These are phyloP conservation scores for Aspergillus glaucus DNA, from an alignment of 2,329 filamentous ascomycete species.

Conservation along the genomic window DNA sequence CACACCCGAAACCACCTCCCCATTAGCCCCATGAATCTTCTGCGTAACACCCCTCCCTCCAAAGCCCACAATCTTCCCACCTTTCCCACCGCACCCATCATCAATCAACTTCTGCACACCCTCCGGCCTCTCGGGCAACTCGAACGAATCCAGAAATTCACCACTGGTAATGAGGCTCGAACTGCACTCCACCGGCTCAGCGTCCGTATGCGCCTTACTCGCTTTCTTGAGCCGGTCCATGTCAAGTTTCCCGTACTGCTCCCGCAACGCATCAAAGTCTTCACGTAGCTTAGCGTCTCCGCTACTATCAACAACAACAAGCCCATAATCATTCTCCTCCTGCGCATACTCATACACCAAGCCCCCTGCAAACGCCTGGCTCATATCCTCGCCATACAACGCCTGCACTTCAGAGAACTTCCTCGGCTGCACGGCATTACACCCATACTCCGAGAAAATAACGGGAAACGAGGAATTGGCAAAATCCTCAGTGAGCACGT, in stretches of 20 bases:
- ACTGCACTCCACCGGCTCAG: conserved; percentile 59
- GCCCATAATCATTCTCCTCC: conserved; percentile 44
- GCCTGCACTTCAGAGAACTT: conserved; percentile 56
- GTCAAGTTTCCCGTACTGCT: conserved; percentile 69
- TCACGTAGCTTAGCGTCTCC: conserved; percentile 52
- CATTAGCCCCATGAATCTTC: conserved; percentile 52
- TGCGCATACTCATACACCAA: conserved; percentile 47
- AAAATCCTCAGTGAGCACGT: conserved; percentile 55
- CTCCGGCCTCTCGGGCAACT: conserved; percentile 61
- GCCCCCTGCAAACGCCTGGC: conserved; percentile 52
- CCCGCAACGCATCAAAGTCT: conserved; percentile 69
- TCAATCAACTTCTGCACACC: conserved; percentile 68
- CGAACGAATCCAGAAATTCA: conserved; percentile 73
- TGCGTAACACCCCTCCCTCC: conserved; percentile 50
- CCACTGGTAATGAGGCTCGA: conserved; percentile 57
- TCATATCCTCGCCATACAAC: conserved; percentile 57
- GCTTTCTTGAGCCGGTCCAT: conserved; percentile 59
- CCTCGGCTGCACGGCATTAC: conserved; percentile 54
- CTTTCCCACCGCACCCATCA: conserved; percentile 63
- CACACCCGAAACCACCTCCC: conserved; percentile 56
- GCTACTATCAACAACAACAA: conserved; percentile 57
- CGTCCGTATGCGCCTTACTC: conserved; percentile 51
- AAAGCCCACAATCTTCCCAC: conserved; percentile 59
- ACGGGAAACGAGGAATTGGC: conserved; percentile 53
- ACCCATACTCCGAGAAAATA: conserved; percentile 64